Percentiles rank a stretch among this genome's conserved stretches.
These are phyloP conservation scores for Pythium phragmiticola DNA, from an alignment of 352 stramenopile genomes.

Conservation along the genomic window DNA sequence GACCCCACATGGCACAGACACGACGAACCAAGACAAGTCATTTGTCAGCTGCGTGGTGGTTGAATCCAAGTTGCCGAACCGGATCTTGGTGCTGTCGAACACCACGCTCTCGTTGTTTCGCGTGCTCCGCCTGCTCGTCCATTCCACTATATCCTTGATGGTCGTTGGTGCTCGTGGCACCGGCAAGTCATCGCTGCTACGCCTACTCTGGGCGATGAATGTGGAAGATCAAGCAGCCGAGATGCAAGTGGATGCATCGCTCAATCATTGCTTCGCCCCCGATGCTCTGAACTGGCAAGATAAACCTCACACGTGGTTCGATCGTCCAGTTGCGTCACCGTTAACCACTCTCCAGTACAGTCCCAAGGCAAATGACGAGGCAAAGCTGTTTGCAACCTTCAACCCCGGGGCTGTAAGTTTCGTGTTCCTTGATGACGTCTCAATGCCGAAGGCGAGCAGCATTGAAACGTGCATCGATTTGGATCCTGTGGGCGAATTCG, in stretches of 20 bases:
- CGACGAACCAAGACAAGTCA: conserved; percentile 13
- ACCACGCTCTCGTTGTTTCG: conserved; percentile 30
- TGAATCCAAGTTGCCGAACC: conserved; percentile 27
- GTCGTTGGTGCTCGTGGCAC: conserved; percentile 40
- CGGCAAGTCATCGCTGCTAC: conserved; percentile 54
- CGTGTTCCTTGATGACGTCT: conserved; percentile 61
- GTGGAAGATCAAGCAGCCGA: conserved; percentile 35
- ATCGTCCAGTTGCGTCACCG: neutral
- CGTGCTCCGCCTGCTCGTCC: conserved; percentile 39
- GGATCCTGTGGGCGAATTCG: conserved; percentile 35
- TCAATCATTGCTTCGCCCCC: conserved; percentile 39
- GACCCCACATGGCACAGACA: neutral
- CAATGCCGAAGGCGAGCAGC: neutral
- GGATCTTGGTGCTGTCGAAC: conserved; percentile 39
- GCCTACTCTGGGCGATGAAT: conserved; percentile 39
- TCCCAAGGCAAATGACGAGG: conserved; percentile 37
- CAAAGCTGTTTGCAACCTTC: conserved; percentile 34
- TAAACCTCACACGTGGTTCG: conserved; percentile 48
- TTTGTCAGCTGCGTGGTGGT: conserved; percentile 21
- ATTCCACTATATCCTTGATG: conserved; percentile 43
- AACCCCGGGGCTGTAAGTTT: conserved; percentile 29
- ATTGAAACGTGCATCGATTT: neutral
- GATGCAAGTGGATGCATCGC: conserved; percentile 45
- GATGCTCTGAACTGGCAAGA: conserved; percentile 48
- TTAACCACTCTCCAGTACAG: conserved; percentile 2